These are phyloP conservation scores for Mycena floridula DNA, from an alignment of 768 basidiomycete species.

Conservation along the genomic window DNA sequence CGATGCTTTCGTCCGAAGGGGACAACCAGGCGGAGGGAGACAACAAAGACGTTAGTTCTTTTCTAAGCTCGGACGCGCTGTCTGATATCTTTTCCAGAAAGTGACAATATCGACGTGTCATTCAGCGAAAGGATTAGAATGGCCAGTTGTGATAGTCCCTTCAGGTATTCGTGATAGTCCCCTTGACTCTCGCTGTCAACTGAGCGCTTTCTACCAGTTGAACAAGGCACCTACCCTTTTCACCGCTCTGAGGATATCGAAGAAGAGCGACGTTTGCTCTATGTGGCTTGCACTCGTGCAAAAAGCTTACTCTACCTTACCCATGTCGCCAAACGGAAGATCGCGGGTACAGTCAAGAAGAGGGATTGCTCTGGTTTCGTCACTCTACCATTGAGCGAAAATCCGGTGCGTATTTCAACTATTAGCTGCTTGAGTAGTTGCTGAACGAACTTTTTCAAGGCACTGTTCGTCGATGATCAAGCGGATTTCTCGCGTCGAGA, in stretches of 20 bases:
- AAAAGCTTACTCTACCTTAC: constrained; percentile 63
- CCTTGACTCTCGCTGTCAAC: not conserved
- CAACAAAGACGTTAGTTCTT: constrained; percentile 32
- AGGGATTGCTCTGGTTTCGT: constrained; percentile 58
- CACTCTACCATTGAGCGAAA: constrained; percentile 29
- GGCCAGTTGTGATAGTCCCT: constrained; percentile 84
- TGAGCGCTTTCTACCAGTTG: constrained; percentile 38
- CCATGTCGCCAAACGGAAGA: constrained; percentile 40
- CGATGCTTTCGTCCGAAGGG: constrained; percentile 78
- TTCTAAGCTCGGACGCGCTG: not conserved
- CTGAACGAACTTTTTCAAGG: constrained; percentile 14
- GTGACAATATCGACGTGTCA: constrained; percentile 85
- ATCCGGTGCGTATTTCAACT: constrained; percentile 29
- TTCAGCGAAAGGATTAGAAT: constrained; percentile 87
- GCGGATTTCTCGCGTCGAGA: constrained; percentile 38
- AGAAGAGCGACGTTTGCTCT: constrained; percentile 83
- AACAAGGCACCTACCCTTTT: constrained; percentile 71
- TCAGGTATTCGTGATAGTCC: constrained; percentile 42
- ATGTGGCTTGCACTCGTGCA: constrained; percentile 86
- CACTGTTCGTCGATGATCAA: constrained; percentile 36
- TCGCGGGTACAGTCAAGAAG: constrained; percentile 46
- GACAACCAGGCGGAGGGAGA: constrained; percentile 53
- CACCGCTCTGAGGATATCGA: constrained; percentile 66
- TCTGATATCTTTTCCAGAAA: constrained; percentile 38
- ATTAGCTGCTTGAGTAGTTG: not conserved